These are phyloP conservation scores for Magnolia changhungtana DNA, from an alignment of 164 flowering plant genomes.

Conservation along the genomic window DNA sequence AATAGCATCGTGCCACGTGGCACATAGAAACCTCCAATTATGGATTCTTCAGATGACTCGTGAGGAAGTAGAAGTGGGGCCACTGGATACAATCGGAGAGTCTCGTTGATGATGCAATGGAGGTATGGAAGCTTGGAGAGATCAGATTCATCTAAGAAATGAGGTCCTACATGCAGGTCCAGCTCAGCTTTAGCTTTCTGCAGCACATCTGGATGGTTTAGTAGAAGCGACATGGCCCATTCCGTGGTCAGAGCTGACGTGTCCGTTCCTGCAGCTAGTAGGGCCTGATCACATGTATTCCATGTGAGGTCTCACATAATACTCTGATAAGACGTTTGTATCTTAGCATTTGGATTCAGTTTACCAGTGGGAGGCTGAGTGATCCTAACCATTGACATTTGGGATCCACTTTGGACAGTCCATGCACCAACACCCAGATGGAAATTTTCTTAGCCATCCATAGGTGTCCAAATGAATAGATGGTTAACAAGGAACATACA, in stretches of 20 bases:
- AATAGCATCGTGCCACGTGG: conserved; percentile 40
- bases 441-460: too few relatives aligned
- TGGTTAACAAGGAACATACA: too few relatives aligned
- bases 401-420: too few relatives aligned
- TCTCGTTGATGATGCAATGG: conserved; percentile 34
- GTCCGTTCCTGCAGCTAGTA: conserved; percentile 43
- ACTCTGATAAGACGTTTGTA: too few relatives aligned
- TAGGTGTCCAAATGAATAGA: too few relatives aligned
- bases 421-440: too few relatives aligned
- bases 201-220: conserved; percentile 33
- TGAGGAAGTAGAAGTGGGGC: conserved; percentile 50
- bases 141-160: conserved; percentile 41
- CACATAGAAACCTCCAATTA: conserved; percentile 32
- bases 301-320: too few relatives aligned
- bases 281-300: conserved; percentile 15
- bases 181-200: conserved; percentile 33
- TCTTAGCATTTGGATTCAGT: too few relatives aligned
- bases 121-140: conserved; percentile 39
- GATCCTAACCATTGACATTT: too few relatives aligned
- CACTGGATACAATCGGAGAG: conserved; percentile 38
- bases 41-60: conserved; percentile 32
- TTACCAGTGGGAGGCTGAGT: too few relatives aligned
- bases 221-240: conserved; percentile 47
- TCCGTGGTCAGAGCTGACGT: conserved; percentile 37
- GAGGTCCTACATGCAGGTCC: conserved; percentile 24